Conservation (phyloP, 1,284 basidiomycete genomes). For the Vanrija sp. region DNA sequence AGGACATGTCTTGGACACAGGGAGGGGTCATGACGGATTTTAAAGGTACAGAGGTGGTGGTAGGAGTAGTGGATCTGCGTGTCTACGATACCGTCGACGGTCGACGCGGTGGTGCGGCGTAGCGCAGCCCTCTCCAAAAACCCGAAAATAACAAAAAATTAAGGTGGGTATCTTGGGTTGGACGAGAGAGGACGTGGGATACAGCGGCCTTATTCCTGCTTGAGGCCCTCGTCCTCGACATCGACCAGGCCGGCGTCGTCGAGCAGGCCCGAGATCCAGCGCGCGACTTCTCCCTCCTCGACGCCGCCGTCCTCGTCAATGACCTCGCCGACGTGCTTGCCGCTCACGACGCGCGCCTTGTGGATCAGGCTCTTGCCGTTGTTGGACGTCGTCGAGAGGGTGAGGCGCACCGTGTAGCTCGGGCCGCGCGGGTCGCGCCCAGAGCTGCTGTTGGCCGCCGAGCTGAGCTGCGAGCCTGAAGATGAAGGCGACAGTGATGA, state of each 20-base stretch:
- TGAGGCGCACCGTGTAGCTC: slow-evolving; percentile 38
- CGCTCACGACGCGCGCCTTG: slow-evolving; percentile 35
- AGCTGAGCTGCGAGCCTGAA: slow-evolving; percentile 4
- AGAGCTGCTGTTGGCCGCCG: background rate
- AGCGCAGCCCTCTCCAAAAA: no score
- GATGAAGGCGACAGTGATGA: slow-evolving; percentile 13
- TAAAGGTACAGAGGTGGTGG: no score
- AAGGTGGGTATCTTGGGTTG: no score
- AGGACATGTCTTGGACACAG: no score
- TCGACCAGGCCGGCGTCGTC: slow-evolving; percentile 38
- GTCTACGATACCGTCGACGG: no score
- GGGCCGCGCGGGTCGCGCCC: slow-evolving; percentile 26
- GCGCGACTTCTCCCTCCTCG: slow-evolving; percentile 38
- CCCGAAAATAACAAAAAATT: no score
- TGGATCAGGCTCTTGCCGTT: slow-evolving; percentile 44
- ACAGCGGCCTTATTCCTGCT: slow-evolving; percentile 25
- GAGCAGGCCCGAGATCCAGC: slow-evolving; percentile 37
- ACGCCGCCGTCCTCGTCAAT: slow-evolving; percentile 41
- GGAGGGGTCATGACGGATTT: no score
- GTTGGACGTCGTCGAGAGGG: slow-evolving; percentile 39
- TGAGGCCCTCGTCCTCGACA: slow-evolving; percentile 31
- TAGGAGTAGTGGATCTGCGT: no score
- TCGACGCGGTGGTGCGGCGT: no score
- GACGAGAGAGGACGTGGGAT: no score
- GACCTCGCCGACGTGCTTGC: slow-evolving; percentile 39